phyloP scores from a whole-genome alignment of 2,329 filamentous ascomycete genomes.

The Botryotinia calthae region DNA sequence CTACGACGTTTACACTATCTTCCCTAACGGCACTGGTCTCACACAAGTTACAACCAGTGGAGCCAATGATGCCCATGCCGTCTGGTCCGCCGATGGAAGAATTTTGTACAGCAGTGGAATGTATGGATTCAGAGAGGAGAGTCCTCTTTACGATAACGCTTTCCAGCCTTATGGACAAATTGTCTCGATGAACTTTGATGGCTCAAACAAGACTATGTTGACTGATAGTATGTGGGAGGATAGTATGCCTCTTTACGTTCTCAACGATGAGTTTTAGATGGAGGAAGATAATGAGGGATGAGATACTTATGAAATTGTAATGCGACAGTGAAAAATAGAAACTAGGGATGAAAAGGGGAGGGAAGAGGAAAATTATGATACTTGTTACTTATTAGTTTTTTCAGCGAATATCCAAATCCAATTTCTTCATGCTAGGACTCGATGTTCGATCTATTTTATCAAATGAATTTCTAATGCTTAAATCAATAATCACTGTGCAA shows the following conservation, averaged over 20 bases:
- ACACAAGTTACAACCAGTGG: slow-evolving; percentile 31
- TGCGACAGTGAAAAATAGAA: not conserved
- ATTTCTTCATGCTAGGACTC: not conserved
- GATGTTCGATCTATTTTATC: not conserved
- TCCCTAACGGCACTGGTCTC: not conserved
- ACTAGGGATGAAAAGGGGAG: not conserved
- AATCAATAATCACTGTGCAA: accelerated
- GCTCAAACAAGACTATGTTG: slow-evolving; percentile 37
- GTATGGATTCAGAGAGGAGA: slow-evolving; percentile 46
- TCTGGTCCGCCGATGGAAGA: slow-evolving; percentile 44
- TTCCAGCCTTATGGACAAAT: slow-evolving; percentile 49
- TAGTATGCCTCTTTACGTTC: slow-evolving; percentile 37
- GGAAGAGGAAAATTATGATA: not conserved
- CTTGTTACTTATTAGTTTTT: not conserved
- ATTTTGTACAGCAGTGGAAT: slow-evolving; percentile 45
- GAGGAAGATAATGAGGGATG: not conserved
- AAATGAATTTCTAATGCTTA: accelerated
- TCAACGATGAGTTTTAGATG: slow-evolving; percentile 24
- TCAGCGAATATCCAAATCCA: not conserved
- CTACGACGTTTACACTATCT: not conserved
- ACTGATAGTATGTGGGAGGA: slow-evolving; percentile 40
- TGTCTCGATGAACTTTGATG: slow-evolving; percentile 45
- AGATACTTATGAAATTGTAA: not conserved
- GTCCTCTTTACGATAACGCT: slow-evolving; percentile 43
- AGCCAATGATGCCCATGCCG: slow-evolving; percentile 46